Base-by-base conservation (phyloP, 805 yeast species). In the Pichia eremophila region DNA sequence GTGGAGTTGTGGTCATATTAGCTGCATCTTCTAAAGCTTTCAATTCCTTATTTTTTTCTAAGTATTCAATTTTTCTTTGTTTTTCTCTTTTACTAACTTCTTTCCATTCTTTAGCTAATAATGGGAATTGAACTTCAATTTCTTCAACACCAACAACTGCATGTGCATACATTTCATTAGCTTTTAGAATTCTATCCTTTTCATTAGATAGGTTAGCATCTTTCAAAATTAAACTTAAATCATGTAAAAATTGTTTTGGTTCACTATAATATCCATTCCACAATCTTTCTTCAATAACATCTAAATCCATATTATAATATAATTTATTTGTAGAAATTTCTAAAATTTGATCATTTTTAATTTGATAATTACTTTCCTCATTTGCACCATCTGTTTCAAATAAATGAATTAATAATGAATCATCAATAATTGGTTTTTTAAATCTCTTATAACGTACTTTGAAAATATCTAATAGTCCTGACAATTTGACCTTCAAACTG, bases 201-300 rank as follows among this genome's bases (percentile, higher is more conserved):
- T 91, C 98, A 0, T 86, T 87, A 3, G 75, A 66, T 0, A 81
- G 78, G 34, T 74, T 71, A 0, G 95, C 76, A 67, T 93, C 99
- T 34, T 73, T 73, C 40, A 85, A 81, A 37, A 93, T 91, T 78
- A 85, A 74, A 58, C 83, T 88, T 40, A 93, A 75, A 60, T 93
- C 99, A 54, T 76, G 78, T 56, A 90, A 67, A 59, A 85, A 91
- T 62, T 93, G 97, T 54, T 79, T 82, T 14, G 98, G 97, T 57
- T 89, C 96, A 37, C 87, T 82, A 59, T 93, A 93, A 63, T 67
- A 93, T 0, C 99, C 99, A 64, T 93, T 93, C 99, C 99, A 93
- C 46, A 93, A 66, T 49, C 99, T 73, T 61, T 93, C 98, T 60
- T 93, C 99, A 34, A 93, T 78, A 17, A 89, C 82, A 59, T 93